These are phyloP conservation scores for Corynascus novoguineensis DNA, from an alignment of 495 filamentous ascomycete species.

Conservation along the genomic window DNA sequence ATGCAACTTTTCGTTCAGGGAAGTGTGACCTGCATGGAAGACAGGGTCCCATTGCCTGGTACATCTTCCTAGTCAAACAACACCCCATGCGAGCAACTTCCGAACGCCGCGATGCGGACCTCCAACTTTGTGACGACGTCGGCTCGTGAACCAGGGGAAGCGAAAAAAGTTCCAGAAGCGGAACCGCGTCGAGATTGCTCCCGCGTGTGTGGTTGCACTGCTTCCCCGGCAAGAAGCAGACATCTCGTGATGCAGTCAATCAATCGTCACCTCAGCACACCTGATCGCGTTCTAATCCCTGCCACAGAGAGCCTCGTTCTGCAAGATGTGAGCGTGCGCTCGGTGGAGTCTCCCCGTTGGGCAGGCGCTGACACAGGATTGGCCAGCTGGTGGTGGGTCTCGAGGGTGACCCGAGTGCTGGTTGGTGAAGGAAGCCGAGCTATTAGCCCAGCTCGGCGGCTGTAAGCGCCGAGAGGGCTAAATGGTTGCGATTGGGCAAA, in stretches of 20 bases:
- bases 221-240: not conserved
- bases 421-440: constrained; percentile 11
- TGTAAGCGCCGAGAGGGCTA: constrained; percentile 29
- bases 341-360: not conserved
- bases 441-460: constrained; percentile 15
- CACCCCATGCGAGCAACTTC: too few relatives aligned
- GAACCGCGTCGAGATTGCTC: not conserved
- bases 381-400: not conserved
- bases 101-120: not conserved
- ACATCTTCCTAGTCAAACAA: too few relatives aligned
- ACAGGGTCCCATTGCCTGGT: too few relatives aligned
- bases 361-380: not conserved
- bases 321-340: not conserved
- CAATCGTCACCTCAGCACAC: not conserved
- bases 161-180: not conserved
- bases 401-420: not conserved
- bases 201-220: not conserved
- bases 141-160: not conserved
- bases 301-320: constrained; percentile 3
- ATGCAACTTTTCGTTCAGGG: too few relatives aligned
- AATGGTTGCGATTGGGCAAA: constrained; percentile 25
- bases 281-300: constrained; percentile 1
- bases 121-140: not conserved
- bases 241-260: not conserved
- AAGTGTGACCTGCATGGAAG: too few relatives aligned